phyloP scores from a whole-genome alignment of 192 early-diverging fungal species.

The Coemansia sp. region DNA sequence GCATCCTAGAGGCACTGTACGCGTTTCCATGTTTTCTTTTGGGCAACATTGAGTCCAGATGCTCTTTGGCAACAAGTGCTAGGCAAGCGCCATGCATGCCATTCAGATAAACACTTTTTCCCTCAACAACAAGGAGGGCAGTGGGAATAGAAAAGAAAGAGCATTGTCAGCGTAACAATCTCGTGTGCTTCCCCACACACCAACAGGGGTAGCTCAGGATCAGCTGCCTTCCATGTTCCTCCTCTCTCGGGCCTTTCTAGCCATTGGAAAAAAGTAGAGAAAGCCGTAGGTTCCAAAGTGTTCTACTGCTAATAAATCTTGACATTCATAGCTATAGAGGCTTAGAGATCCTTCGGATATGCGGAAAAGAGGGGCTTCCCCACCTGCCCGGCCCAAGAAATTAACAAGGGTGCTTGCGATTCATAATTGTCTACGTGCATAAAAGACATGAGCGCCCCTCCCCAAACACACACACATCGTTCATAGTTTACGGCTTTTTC shows the following conservation, averaged over 20 bases:
- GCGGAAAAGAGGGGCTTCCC: not conserved
- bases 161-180: not conserved
- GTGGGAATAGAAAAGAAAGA: not conserved
- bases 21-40: not conserved
- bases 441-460: not conserved
- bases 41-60: not conserved
- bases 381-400: not conserved
- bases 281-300: not conserved
- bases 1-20: not conserved
- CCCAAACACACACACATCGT: not conserved
- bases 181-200: not conserved
- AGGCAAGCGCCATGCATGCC: conserved; percentile 3
- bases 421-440: not conserved
- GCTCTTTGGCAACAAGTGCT: not conserved
- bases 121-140: not conserved
- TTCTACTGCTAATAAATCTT: not conserved
- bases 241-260: not conserved
- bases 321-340: not conserved
- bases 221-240: not conserved
- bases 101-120: not conserved
- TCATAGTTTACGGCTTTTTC: not conserved
- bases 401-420: not conserved
- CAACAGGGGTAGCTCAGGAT: conserved; percentile 1
- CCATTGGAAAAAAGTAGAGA: not conserved
- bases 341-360: not conserved